These are phyloP conservation scores for Talaromyces sp. DNA, from an alignment of 2,329 filamentous ascomycete genomes.

Conservation along the genomic window DNA sequence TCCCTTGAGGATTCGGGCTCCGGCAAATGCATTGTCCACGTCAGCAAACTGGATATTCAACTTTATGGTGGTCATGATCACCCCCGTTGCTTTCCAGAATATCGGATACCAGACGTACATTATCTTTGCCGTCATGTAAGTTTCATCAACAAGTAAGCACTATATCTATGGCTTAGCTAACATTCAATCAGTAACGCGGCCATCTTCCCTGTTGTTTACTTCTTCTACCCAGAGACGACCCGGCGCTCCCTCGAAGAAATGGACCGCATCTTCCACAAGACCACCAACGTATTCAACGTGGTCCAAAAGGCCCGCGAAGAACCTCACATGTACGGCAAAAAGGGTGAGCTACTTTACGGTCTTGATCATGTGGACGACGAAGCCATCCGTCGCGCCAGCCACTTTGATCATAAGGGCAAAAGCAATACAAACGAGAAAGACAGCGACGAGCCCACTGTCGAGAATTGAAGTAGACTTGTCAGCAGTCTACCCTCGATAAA, in stretches of 20 bases:
- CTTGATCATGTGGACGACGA: constrained; percentile 14
- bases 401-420: neutral
- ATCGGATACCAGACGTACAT: constrained; percentile 53
- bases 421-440: neutral
- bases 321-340: constrained; percentile 53
- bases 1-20: constrained; percentile 39
- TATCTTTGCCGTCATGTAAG: constrained; percentile 50
- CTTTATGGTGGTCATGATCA: constrained; percentile 63
- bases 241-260: constrained; percentile 61
- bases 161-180: constrained; percentile 3
- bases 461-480: neutral
- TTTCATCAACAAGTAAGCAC: constrained; percentile 9
- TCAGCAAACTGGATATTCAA: constrained; percentile 57
- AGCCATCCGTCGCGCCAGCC: constrained; percentile 12
- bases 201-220: constrained; percentile 53
- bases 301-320: constrained; percentile 46
- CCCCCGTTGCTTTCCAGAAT: constrained; percentile 53
- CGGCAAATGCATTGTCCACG: constrained; percentile 59
- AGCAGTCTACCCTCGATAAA: too few relatives aligned
- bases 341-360: constrained; percentile 49
- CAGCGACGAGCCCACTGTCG: constrained; percentile 6
- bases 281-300: constrained; percentile 43
- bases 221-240: constrained; percentile 58
- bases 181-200: constrained; percentile 41
- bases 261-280: constrained; percentile 60